Evolutionary conservation across 441 rosid species (phyloP).

Genomic region (Mallotus repandus): DNA sequence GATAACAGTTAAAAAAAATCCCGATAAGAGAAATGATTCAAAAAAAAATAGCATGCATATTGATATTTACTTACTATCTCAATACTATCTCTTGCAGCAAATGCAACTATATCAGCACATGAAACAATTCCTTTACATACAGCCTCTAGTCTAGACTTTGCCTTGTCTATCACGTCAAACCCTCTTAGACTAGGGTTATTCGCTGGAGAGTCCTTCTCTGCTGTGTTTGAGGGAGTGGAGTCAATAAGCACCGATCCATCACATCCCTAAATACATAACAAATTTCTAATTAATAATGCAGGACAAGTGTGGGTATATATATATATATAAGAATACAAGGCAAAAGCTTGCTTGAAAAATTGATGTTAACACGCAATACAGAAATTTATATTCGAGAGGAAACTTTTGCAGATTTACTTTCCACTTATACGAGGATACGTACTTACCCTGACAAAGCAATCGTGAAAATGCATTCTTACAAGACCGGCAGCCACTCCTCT

Average conservation of each 20-base stretch:
- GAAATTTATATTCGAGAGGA: no score
- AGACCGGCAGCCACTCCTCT: conserved; percentile 49
- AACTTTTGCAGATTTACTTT: no score
- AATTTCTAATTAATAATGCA: no score
- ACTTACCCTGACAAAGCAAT: conserved; percentile 57
- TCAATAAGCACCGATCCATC: conserved; percentile 50
- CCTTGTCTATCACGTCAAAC: conserved; percentile 45
- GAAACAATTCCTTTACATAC: conserved; percentile 42
- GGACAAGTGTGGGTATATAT: no score
- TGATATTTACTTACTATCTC: conserved; percentile 39
- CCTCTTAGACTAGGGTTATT: conserved; percentile 53
- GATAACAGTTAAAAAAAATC: no score
- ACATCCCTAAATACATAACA: conserved; percentile 36
- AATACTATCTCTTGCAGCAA: conserved; percentile 52
- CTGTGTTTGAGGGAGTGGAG: conserved; percentile 44
- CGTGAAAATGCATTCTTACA: conserved; percentile 58
- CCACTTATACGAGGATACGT: not conserved
- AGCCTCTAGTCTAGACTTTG: conserved; percentile 41
- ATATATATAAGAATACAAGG: no score
- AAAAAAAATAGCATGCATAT: no score
- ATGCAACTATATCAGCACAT: conserved; percentile 55
- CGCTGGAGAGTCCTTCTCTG: conserved; percentile 49
- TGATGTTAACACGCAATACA: no score
- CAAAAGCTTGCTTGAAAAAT: no score
- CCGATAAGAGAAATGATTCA: no score